Evolutionary conservation across 768 basidiomycete genomes (phyloP).

Genomic region (Leccinum uliginosum): DNA sequence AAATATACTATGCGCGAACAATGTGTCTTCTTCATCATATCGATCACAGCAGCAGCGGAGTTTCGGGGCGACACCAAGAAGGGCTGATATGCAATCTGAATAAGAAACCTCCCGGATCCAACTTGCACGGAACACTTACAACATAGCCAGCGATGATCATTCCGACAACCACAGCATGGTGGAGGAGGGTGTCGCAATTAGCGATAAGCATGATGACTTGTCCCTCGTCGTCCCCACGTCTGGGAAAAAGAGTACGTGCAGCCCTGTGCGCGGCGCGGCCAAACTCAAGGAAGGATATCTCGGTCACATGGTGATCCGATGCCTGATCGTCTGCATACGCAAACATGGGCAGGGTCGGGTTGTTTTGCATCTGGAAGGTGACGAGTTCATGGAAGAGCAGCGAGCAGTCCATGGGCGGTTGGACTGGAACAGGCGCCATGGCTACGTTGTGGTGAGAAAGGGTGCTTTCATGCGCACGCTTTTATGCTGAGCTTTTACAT

Average conservation of each 20-base stretch:
- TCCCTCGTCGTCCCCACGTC: slow-evolving; percentile 13
- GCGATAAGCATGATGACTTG: slow-evolving; percentile 31
- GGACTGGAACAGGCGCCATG: slow-evolving; percentile 6
- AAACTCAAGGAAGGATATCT: slow-evolving; percentile 11
- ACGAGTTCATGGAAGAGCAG: slow-evolving; percentile 15
- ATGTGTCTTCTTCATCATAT: slow-evolving; percentile 9
- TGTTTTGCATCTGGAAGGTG: slow-evolving; percentile 15
- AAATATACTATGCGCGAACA: slow-evolving; percentile 12
- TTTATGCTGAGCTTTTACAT: background rate
- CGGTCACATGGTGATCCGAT: slow-evolving; percentile 6
- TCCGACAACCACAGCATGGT: slow-evolving; percentile 11
- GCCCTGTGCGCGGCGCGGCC: slow-evolving; percentile 28
- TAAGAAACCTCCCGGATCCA: slow-evolving; percentile 17
- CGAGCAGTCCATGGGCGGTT: slow-evolving; percentile 15
- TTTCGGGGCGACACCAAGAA: slow-evolving; percentile 31
- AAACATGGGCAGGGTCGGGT: slow-evolving; percentile 10
- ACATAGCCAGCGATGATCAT: slow-evolving; percentile 26
- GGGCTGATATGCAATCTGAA: slow-evolving; percentile 9
- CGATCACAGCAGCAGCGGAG: slow-evolving; percentile 1
- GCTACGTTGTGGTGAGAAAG: background rate
- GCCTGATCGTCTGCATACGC: slow-evolving; percentile 12
- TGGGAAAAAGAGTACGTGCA: slow-evolving; percentile 20
- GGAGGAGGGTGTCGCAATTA: slow-evolving; percentile 23
- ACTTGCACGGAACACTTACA: slow-evolving; percentile 30
- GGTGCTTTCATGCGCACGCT: background rate